Percentiles rank a stretch among this genome's conserved stretches.
phyloP scores from a whole-genome alignment of 306 rosid genomes.

The Herpetospermum pedunculosum region DNA sequence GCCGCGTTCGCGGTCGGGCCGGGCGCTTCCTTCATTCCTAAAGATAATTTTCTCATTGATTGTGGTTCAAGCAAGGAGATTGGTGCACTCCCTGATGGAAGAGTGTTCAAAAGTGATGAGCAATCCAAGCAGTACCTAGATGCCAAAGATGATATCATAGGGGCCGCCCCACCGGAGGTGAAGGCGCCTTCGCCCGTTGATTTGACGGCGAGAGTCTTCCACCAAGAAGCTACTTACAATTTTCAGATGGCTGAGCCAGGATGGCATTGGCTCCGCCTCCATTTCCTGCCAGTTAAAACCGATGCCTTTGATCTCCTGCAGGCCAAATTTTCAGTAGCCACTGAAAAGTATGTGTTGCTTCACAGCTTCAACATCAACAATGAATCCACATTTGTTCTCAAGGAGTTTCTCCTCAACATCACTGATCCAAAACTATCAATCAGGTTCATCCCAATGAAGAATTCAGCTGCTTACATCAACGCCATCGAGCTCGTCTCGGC shows the following conservation, averaged over 20 bases:
- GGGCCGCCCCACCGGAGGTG: slow-evolving; percentile 8
- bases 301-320: slow-evolving; percentile 29
- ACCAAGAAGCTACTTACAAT: slow-evolving; percentile 38
- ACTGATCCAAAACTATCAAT: slow-evolving; percentile 28
- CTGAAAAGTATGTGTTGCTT: slow-evolving; percentile 37
- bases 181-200: slow-evolving; percentile 34
- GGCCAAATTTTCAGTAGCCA: slow-evolving; percentile 40
- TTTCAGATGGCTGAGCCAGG: slow-evolving; percentile 45
- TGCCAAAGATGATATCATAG: slow-evolving; percentile 42
- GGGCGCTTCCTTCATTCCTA: slow-evolving; percentile 31
- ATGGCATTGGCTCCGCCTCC: slow-evolving; percentile 52
- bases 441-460: slow-evolving; percentile 30
- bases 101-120: slow-evolving; percentile 56
- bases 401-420: slow-evolving; percentile 33
- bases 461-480: slow-evolving; percentile 27
- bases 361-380: slow-evolving; percentile 44
- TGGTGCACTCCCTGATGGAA: slow-evolving; percentile 47
- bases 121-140: slow-evolving; percentile 37
- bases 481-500: slow-evolving; percentile 41
- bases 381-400: slow-evolving; percentile 25
- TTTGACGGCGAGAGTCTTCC: slow-evolving; percentile 48
- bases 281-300: slow-evolving; percentile 37
- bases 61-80: slow-evolving; percentile 47
- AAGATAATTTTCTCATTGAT: slow-evolving; percentile 58
- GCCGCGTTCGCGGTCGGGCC: background rate